Conservation (phyloP, 2,329 filamentous ascomycete genomes). For the Aureobasidium vineae region DNA sequence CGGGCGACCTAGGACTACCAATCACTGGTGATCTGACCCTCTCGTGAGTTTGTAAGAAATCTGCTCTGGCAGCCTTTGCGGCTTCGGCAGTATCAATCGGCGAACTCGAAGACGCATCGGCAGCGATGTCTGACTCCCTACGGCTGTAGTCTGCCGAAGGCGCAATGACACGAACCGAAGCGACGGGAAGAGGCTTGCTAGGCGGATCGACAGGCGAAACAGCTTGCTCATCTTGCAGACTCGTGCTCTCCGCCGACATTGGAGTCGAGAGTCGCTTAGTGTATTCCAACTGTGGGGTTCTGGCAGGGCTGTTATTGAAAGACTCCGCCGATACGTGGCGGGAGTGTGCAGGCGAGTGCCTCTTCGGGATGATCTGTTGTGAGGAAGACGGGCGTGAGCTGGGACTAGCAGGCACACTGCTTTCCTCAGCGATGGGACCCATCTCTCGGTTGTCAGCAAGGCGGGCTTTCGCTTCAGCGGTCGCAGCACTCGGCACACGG, state of each 20-base stretch:
- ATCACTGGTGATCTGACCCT: constrained; percentile 12
- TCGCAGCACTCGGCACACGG: constrained; percentile 50
- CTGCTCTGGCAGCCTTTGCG: constrained; percentile 36
- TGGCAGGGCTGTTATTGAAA: constrained; percentile 57
- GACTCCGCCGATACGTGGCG: constrained; percentile 24
- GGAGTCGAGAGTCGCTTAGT: constrained; percentile 35
- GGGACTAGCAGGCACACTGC: constrained; percentile 33
- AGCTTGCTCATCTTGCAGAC: background rate
- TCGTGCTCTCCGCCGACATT: constrained; percentile 28
- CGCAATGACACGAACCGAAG: constrained; percentile 15
- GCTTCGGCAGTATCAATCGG: constrained; percentile 28
- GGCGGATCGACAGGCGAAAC: background rate
- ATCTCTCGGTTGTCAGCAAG: constrained; percentile 36
- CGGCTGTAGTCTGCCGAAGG: constrained; percentile 37
- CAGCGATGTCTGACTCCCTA: constrained; percentile 43
- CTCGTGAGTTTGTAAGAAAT: constrained; percentile 37
- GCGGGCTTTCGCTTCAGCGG: constrained; percentile 41
- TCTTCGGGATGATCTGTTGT: constrained; percentile 37
- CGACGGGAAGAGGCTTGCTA: background rate
- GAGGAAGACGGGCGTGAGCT: constrained; percentile 39
- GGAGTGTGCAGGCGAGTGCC: constrained; percentile 42
- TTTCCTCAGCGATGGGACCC: constrained; percentile 57
- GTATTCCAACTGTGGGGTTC: constrained; percentile 54
- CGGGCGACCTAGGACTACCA: constrained; percentile 10
- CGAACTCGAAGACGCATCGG: constrained; percentile 42